Base-by-base conservation (phyloP, 768 basidiomycete genomes). In the Kwoniella botswanensis region DNA sequence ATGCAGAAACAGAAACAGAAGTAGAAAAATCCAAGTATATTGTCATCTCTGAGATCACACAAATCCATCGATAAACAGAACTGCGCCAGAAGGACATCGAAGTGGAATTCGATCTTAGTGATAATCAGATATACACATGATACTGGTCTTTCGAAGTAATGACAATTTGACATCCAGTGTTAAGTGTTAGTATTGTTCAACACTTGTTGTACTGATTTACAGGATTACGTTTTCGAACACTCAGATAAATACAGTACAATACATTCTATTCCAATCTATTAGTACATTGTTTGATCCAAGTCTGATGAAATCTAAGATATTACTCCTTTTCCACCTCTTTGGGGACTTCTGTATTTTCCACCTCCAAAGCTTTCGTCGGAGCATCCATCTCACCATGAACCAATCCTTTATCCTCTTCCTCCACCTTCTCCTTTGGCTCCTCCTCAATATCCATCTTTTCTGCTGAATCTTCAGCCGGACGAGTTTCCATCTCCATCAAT, bases 381-480 rank as follows among this genome's bases (percentile, higher is more conserved):
- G 68, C 70, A 12, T 68, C 44, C 70, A 71, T 65, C 68, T 78
- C 72, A 2, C 74, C 76, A 70, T 74, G 73, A 15, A 74, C 68
- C 46, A 78, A 55, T 7, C 76, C 74, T 42, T 71, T 68, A 65
- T 55, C 57, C 26, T 26, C 73, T 9, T 73, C 70, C 21, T 72
- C 75, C 67, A 68, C 35, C 68, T 29, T 35, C 41, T 54, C 22
- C 63, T 55, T 13, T 15, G n/a, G 62, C n/a, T 13, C 55, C 26
- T 26, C 63, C 42, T 78, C 75, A 7, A 78, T 64, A 21, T 79
- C 73, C 75, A 74, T 75, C 44, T 57, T 52, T 54, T 75, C 74
- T n/a, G 55, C 44, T n/a, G 50, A 59, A 21, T 62, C 64, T 56
- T 69, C 68, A 9, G 43, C 61, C n/a, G 46, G 53, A n/a, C 52